These are phyloP conservation scores for Boletus sp. DNA, from an alignment of 1,284 basidiomycete genomes.

Conservation along the genomic window DNA sequence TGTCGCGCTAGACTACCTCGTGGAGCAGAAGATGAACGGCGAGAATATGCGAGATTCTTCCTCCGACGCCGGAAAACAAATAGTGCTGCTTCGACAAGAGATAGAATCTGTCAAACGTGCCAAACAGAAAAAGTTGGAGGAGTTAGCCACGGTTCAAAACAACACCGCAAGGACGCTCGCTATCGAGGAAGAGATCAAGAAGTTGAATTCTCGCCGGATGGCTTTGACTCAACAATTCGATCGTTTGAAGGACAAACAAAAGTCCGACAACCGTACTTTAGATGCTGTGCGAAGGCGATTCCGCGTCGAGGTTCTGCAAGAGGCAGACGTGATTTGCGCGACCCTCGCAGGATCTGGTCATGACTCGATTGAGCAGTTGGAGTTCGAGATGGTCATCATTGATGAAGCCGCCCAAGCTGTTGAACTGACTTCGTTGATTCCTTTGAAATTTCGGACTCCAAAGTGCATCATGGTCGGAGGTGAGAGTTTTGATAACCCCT, in stretches of 20 bases:
- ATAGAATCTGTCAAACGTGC: conserved; percentile 63
- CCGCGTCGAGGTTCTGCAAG: conserved; percentile 72
- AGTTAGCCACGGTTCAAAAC: conserved; percentile 51
- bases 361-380: conserved; percentile 78
- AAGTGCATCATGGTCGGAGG: conserved; percentile 94
- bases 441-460: conserved; percentile 83
- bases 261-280: conserved; percentile 66
- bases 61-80: conserved; percentile 52
- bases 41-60: conserved; percentile 39
- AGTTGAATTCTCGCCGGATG: conserved; percentile 62
- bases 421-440: conserved; percentile 95
- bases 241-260: conserved; percentile 76
- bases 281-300: conserved; percentile 76
- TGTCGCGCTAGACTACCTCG: conserved; percentile 82
- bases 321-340: conserved; percentile 92
- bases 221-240: conserved; percentile 69
- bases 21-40: conserved; percentile 70
- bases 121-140: conserved; percentile 61
- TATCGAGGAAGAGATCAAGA: conserved; percentile 66
- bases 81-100: conserved; percentile 60
- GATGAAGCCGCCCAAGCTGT: conserved; percentile 98
- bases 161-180: conserved; percentile 46
- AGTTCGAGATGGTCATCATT: conserved; percentile 96
- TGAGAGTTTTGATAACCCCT: conserved; percentile 30
- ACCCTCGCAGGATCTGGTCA: conserved; percentile 94